A percentile compares a stretch with the other conserved stretches of the same genome.
These are phyloP conservation scores for Skeletonema menzelii DNA, from an alignment of 108 stramenopile species.

Conservation along the genomic window DNA sequence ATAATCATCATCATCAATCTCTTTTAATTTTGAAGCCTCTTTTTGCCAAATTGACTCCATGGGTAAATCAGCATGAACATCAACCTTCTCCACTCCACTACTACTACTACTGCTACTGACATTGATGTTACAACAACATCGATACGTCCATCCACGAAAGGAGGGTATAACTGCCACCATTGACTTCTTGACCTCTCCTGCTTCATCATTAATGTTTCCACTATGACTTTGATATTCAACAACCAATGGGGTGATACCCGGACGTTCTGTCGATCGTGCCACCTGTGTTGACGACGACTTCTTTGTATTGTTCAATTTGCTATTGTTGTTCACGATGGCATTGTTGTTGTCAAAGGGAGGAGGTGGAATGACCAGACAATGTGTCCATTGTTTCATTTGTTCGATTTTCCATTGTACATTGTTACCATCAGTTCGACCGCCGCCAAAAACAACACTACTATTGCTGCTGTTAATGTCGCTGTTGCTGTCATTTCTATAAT, in stretches of 20 bases:
- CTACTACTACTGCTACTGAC: background rate
- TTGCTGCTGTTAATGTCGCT: background rate
- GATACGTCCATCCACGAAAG: conserved; percentile 43
- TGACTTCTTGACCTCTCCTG: background rate
- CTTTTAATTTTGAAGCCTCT: conserved; percentile 20
- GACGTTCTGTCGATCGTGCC: conserved; percentile 8
- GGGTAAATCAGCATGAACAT: conserved; percentile 27
- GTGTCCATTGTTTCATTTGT: conserved; percentile 37
- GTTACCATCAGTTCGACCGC: background rate
- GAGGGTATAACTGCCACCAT: conserved; percentile 17
- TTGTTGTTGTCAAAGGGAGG: conserved; percentile 15
- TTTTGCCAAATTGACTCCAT: conserved; percentile 34
- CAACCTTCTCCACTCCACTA: background rate
- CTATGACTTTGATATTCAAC: background rate
- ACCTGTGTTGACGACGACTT: conserved; percentile 10
- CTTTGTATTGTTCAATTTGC: conserved; percentile 3
- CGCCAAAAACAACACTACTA: background rate
- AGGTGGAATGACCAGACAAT: conserved; percentile 45
- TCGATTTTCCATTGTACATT: background rate
- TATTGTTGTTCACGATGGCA: conserved; percentile 2
- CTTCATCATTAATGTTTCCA: background rate
- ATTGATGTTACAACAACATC: conserved; percentile 23
- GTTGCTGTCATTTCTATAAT: background rate
- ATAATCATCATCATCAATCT: conserved; percentile 13
- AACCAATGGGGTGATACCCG: conserved; percentile 11